Evolutionary conservation across 2,329 filamentous ascomycete genomes (phyloP).

Genomic region (Amylocarpus encephaloides): DNA sequence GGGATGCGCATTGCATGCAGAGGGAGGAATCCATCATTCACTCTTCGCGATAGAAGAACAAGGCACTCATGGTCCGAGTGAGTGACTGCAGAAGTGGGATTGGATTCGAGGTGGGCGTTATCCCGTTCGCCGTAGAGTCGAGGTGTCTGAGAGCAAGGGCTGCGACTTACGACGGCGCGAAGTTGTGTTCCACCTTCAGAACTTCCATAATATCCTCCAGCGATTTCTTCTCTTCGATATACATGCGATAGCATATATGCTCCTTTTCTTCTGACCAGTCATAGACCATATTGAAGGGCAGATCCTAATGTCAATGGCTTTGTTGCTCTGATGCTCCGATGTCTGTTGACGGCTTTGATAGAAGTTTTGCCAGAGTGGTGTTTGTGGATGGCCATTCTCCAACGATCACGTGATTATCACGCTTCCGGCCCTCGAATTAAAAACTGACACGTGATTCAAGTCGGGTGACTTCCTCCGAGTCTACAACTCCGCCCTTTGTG

Average conservation of each 20-base stretch:
- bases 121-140: not conserved
- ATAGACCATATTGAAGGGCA: slow-evolving; percentile 39
- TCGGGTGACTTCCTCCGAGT: no score
- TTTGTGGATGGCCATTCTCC: no score
- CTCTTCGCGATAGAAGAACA: no score
- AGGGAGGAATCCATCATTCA: no score
- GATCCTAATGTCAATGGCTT: no score
- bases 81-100: not conserved
- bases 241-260: slow-evolving; percentile 62
- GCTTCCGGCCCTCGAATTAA: no score
- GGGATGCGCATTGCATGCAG: no score
- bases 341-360: not conserved
- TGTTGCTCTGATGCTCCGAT: not conserved
- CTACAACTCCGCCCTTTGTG: no score
- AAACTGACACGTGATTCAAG: no score
- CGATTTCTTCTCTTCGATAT: slow-evolving; percentile 68
- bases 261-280: slow-evolving; percentile 59
- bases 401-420: no score
- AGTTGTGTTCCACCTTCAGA: slow-evolving; percentile 58
- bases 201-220: slow-evolving; percentile 70
- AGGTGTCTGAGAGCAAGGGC: slow-evolving; percentile 18
- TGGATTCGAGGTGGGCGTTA: not conserved
- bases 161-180: slow-evolving; percentile 59
- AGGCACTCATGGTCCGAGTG: no score
- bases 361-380: no score